Evolutionary conservation across 1,139 yeast species (phyloP), one percentile per base, ranked within the genome.

Genomic region (Taiozyma sp.): DNA sequence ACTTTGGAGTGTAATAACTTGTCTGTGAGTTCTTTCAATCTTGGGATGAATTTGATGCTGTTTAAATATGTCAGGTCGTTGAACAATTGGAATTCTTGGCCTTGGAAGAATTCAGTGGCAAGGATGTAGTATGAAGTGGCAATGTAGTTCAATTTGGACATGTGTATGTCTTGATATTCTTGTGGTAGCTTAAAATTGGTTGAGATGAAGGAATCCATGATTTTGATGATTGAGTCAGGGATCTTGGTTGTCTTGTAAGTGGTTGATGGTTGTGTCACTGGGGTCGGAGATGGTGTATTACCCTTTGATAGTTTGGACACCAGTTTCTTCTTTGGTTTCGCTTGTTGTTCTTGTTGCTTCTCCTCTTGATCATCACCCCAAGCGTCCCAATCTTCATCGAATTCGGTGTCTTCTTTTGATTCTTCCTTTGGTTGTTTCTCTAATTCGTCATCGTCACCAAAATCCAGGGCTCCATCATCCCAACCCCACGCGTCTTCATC

Each of bases 351-450:
- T n/a, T 47, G 40, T 13, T 39, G 30, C 9, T 51, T 53, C 16
- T 47, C 53, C 9, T 52, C 53, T 22, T 53, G 56, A 26, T 51
- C 53, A 19, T 53, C 58, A 44, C 51, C 58, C 61, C 63, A 58
- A 13, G 54, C 55, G 37, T 50, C 61, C 59, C 61, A 54, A 24
- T 46, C 59, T 39, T 56, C 60, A 29, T 53, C 56, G 7, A 35
- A 35, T 3, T 47, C 55, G 9, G 47, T 45, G 13, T 43, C 51
- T 14, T 39, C 29, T 10, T 16, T 41, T 16, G 22, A 13, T 34
- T 43, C 42, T 24, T 32, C 41, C 3, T 37, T 32, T 13, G 45
- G 16, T 10, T 42, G 30, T n/a, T 14, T n/a, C 13, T 11, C 19
- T 16, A 39, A 40, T 8, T 35, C 44, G 3, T 42, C 26, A 16